Evolutionary conservation across 2,329 filamentous ascomycete species (phyloP).

Genomic region (Botrytis fragariae): DNA sequence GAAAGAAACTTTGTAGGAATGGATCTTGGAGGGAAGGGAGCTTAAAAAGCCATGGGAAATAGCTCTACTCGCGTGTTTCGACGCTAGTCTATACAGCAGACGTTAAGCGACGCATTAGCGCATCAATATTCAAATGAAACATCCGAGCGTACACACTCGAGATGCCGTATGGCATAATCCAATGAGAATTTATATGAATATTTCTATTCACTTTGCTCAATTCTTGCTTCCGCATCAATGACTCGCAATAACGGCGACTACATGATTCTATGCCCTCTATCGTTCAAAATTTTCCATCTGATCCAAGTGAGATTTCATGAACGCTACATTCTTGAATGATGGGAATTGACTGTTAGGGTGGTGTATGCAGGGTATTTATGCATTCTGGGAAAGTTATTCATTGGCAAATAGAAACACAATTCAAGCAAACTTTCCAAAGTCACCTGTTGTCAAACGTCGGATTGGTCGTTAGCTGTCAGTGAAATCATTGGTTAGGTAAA

Average conservation of each 20-base stretch:
- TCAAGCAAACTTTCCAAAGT: neutral
- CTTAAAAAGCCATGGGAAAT: neutral
- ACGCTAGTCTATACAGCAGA: neutral
- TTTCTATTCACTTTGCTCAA: neutral
- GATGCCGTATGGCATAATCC: too few species aligned
- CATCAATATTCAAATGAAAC: neutral
- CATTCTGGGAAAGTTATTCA: neutral
- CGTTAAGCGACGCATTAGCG: too few species aligned
- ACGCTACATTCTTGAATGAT: neutral
- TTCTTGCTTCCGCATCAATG: neutral
- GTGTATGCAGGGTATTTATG: neutral
- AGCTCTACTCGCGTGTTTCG: neutral
- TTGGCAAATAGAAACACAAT: neutral
- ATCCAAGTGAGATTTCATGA: neutral
- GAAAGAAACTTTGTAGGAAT: neutral
- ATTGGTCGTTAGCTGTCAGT: too few species aligned
- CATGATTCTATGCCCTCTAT: neutral
- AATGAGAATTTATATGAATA: neutral
- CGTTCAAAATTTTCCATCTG: rapidly evolving
- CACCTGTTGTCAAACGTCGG: neutral
- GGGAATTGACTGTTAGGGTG: neutral
- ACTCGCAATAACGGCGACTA: neutral
- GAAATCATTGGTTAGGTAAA: neutral
- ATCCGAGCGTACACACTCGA: neutral
- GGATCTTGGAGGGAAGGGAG: neutral